These are phyloP conservation scores for Phytopythium chamaehyphon DNA, from an alignment of 352 stramenopile species.

Conservation along the genomic window DNA sequence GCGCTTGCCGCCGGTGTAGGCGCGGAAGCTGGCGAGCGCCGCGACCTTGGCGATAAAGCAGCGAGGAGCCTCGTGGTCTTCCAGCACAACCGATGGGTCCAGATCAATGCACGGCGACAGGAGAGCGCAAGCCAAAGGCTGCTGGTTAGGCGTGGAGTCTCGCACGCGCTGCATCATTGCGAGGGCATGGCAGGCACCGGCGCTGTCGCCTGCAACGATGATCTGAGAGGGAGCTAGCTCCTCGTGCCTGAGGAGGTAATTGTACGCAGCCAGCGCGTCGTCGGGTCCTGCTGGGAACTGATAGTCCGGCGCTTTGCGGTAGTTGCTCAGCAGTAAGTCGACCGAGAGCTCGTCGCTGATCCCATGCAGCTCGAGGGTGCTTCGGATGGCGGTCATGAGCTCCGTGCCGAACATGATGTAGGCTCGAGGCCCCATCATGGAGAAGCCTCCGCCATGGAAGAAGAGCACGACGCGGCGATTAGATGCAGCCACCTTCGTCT, in stretches of 20 bases:
- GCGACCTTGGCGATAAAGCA: constrained; percentile 15
- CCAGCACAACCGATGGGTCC: not conserved
- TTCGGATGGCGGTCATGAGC: constrained; percentile 10
- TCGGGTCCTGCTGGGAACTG: constrained; percentile 16
- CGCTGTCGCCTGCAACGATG: constrained; percentile 25
- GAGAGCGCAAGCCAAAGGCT: constrained; percentile 16
- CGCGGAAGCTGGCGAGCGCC: not conserved
- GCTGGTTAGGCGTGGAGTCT: not conserved
- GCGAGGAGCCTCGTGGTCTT: constrained; percentile 6
- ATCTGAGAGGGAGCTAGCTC: constrained; percentile 11
- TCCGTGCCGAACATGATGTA: constrained; percentile 14
- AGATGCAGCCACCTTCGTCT: too few relatives aligned
- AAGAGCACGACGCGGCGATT: constrained; percentile 26
- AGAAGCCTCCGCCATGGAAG: constrained; percentile 35
- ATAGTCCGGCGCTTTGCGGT: constrained; percentile 23
- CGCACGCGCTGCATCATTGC: constrained; percentile 4
- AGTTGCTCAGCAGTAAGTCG: constrained; percentile 27
- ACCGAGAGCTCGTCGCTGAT: constrained; percentile 4
- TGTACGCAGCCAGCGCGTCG: constrained; percentile 21
- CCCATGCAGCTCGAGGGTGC: constrained; percentile 2
- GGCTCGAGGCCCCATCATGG: constrained; percentile 15
- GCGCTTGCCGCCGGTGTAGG: constrained; percentile 7
- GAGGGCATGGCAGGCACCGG: constrained; percentile 20
- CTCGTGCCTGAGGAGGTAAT: constrained; percentile 15
- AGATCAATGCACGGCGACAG: constrained; percentile 14